Percentiles rank a stretch among this genome's conserved stretches.
Conservation (phyloP, 345 rosid species). For the Syzygium aromaticum region DNA sequence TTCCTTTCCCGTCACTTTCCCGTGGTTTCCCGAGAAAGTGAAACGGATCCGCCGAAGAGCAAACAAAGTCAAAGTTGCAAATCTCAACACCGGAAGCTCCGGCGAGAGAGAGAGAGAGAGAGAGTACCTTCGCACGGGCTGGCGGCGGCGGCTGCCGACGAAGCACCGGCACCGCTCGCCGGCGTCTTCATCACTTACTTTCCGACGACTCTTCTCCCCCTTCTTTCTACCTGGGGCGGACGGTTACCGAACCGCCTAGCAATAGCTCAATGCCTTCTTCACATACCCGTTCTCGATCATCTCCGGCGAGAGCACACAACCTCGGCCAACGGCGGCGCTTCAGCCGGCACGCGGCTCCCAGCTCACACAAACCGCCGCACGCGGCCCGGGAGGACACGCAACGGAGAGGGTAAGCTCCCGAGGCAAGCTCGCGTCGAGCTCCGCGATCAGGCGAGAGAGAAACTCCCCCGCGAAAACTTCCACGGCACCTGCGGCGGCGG, state of each 20-base stretch:
- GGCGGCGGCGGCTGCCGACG: constrained; percentile 4
- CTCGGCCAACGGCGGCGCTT: background rate
- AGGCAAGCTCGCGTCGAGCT: background rate
- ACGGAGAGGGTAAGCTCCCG: background rate
- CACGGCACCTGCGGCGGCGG: background rate
- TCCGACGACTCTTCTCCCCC: background rate
- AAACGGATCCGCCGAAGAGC: background rate
- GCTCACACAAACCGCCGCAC: background rate
- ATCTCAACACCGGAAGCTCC: background rate
- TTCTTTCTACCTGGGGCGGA: background rate
- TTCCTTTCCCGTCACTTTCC: background rate
- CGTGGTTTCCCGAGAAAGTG: background rate
- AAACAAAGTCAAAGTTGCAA: background rate
- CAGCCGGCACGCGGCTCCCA: background rate
- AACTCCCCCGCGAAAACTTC: background rate
- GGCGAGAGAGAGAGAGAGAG: background rate
- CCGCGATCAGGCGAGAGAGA: background rate
- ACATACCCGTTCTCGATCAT: background rate
- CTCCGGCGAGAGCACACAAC: background rate
- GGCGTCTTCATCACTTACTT: constrained; percentile 30
- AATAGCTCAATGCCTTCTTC: background rate
- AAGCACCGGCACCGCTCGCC: constrained; percentile 24
- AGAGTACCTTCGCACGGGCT: constrained; percentile 30
- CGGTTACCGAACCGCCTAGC: background rate
- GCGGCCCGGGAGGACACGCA: background rate